A percentile compares a stretch with the other conserved stretches of the same genome.
Conservation (phyloP, 2,329 filamentous ascomycete species). For the Eurotiales sp. region DNA sequence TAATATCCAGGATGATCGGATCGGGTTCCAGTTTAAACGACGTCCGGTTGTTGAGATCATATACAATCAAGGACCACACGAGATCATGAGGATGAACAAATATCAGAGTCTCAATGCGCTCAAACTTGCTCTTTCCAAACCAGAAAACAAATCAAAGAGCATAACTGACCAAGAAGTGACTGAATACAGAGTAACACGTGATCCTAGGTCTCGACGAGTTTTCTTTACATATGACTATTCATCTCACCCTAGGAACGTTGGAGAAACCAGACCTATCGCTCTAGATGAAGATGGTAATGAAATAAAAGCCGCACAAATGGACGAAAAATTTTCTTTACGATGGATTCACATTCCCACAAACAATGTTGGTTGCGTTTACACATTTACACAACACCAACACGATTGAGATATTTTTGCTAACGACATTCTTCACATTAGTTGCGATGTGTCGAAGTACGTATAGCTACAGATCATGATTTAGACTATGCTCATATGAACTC, state of each 20-base stretch:
- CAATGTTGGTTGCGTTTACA: neutral
- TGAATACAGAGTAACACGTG: no score
- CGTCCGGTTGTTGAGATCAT: slow-evolving; percentile 1
- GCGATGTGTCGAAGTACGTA: neutral
- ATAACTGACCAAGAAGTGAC: neutral
- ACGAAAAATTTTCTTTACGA: neutral
- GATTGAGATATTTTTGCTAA: neutral
- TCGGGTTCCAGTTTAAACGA: slow-evolving; percentile 3
- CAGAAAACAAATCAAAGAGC: neutral
- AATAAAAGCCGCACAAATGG: neutral
- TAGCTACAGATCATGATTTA: neutral
- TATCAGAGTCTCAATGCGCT: neutral
- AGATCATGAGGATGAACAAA: neutral
- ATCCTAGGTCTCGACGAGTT: no score
- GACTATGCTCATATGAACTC: neutral
- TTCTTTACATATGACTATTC: no score
- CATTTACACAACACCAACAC: neutral
- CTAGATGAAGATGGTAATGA: neutral
- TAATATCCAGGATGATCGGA: neutral
- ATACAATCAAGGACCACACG: slow-evolving; percentile 2
- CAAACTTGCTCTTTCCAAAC: neutral
- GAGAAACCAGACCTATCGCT: no score
- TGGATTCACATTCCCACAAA: neutral
- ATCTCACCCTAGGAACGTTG: no score
- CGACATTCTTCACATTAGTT: neutral